Evolutionary conservation across 306 rosid genomes (phyloP).

Genomic region (Senna siamea): DNA sequence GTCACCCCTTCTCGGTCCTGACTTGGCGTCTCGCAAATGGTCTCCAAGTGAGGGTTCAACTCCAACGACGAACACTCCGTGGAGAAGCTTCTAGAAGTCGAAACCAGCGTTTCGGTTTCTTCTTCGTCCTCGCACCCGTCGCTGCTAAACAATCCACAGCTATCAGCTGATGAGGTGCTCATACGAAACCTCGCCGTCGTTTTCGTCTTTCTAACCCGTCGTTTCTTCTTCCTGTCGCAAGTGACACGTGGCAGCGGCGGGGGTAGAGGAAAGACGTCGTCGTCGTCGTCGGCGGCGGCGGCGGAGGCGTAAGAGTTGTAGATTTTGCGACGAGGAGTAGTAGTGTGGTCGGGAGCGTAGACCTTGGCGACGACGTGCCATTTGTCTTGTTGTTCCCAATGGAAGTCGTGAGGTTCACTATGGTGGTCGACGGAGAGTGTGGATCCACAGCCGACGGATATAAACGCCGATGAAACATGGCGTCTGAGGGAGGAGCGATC

Average conservation of each 20-base stretch:
- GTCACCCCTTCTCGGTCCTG: too few relatives aligned
- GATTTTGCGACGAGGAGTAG: conserved; percentile 53
- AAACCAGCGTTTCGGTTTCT: conserved; percentile 64
- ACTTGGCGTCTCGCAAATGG: conserved; percentile 39
- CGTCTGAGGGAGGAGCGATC: conserved; percentile 43
- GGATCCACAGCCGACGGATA: conserved; percentile 45
- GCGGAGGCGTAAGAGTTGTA: conserved; percentile 54
- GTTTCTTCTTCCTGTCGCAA: conserved; percentile 38
- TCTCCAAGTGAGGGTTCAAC: too few relatives aligned
- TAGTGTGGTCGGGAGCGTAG: conserved; percentile 12
- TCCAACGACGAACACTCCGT: conserved; percentile 40
- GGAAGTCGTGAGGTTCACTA: conserved; percentile 22
- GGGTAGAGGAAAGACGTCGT: conserved; percentile 29
- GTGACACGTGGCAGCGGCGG: conserved; percentile 38
- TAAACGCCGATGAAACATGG: conserved; percentile 54
- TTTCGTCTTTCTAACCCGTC: conserved; percentile 43
- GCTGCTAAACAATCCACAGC: conserved; percentile 52
- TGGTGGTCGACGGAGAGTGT: conserved; percentile 52
- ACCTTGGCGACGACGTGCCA: conserved; percentile 62
- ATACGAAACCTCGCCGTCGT: conserved; percentile 42
- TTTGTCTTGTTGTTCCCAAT: conserved; percentile 51
- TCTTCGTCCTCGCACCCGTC: conserved; percentile 50
- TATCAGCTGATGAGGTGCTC: conserved; percentile 65
- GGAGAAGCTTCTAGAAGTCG: conserved; percentile 62
- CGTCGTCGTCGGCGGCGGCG: conserved; percentile 38